These are phyloP conservation scores for Collybiopsis luxurians DNA, from an alignment of 768 basidiomycete species.

Conservation along the genomic window DNA sequence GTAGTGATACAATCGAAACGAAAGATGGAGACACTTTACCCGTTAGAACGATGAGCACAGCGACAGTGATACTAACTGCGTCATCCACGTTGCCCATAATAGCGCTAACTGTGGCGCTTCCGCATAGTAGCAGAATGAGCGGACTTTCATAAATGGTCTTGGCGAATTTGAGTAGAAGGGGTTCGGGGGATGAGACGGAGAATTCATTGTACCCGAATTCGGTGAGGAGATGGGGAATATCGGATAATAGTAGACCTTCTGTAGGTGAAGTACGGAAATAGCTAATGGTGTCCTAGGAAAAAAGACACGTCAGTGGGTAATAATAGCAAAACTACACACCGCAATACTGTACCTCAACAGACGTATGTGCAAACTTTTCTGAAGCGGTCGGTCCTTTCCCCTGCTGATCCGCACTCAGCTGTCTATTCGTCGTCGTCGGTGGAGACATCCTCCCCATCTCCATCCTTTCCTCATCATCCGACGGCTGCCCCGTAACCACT, in stretches of 20 bases:
- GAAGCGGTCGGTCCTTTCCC: constrained; percentile 43
- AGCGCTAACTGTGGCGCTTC: constrained; percentile 85
- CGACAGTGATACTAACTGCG: constrained; percentile 88
- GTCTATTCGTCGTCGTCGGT: constrained; percentile 19
- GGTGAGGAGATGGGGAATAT: constrained; percentile 61
- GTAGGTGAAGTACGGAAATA: constrained; percentile 65
- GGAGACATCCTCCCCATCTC: constrained; percentile 39
- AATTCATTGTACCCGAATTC: constrained; percentile 93
- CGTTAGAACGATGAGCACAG: constrained; percentile 89
- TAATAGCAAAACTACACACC: no score
- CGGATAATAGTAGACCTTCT: constrained; percentile 59
- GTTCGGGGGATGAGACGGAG: constrained; percentile 78
- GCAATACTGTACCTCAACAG: constrained; percentile 65
- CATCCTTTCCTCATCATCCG: constrained; percentile 25
- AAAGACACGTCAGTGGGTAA: no score
- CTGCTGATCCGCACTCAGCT: constrained; percentile 35
- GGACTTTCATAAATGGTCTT: constrained; percentile 97
- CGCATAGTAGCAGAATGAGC: constrained; percentile 85
- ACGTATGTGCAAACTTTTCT: constrained; percentile 63
- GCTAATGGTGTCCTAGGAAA: constrained; percentile 64
- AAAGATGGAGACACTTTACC: constrained; percentile 44
- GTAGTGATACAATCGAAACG: background rate
- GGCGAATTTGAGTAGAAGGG: constrained; percentile 80
- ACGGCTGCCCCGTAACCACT: constrained; percentile 35
- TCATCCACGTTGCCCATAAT: constrained; percentile 96